Percentiles rank a stretch among this genome's conserved stretches.
Evolutionary conservation across 116 monocot species (phyloP).

Genomic region (Zostera marina): DNA sequence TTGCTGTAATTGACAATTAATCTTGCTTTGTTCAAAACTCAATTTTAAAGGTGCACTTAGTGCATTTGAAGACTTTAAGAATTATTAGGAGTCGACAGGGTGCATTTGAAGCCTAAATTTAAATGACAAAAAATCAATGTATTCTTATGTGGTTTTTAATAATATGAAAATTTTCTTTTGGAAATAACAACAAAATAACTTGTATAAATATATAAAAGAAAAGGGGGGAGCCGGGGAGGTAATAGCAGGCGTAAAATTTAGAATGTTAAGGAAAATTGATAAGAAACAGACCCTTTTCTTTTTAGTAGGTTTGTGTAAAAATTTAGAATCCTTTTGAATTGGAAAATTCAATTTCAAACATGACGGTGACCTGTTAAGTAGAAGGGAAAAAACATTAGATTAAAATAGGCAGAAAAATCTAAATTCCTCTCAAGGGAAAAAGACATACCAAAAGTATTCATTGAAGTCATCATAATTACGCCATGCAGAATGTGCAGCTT

Average conservation of each 20-base stretch:
- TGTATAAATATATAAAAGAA: background rate
- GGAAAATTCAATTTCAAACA: conserved; percentile 77
- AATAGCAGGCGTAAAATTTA: background rate
- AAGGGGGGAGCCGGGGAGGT: background rate
- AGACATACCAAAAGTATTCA: conserved; percentile 87
- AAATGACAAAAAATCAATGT: too few relatives aligned
- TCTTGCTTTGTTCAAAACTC: too few relatives aligned
- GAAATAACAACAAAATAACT: background rate
- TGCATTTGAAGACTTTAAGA: too few relatives aligned
- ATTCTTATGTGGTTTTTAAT: too few relatives aligned
- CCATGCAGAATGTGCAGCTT: conserved; percentile 89
- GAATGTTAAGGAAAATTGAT: background rate
- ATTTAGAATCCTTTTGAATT: conserved; percentile 43
- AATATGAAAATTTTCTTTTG: too few relatives aligned
- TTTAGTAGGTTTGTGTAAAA: conserved; percentile 56
- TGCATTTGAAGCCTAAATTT: too few relatives aligned
- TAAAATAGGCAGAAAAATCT: background rate
- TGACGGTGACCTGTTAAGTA: conserved; percentile 48
- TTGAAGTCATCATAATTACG: conserved; percentile 99
- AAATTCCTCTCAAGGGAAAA: background rate
- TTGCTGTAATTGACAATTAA: too few relatives aligned
- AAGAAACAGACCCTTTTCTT: conserved; percentile 35
- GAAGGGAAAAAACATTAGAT: conserved; percentile 9
- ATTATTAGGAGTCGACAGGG: too few relatives aligned
- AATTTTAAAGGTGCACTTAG: too few relatives aligned